Conservation (phyloP, 1,284 basidiomycete genomes). For the Cutaneotrichosporon sp. region DNA sequence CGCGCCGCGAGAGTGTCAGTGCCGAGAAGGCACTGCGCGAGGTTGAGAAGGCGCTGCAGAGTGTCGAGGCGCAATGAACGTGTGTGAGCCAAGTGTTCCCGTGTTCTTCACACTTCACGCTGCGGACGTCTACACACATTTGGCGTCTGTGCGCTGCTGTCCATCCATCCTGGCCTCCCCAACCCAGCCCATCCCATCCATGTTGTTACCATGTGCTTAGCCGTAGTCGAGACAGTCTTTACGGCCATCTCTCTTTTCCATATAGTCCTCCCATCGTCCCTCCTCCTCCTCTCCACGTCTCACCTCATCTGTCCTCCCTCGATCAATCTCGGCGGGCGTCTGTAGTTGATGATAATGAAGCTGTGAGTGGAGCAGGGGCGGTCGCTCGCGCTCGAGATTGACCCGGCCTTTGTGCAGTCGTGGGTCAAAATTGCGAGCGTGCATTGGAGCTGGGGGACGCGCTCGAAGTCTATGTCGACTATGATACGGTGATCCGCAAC, state of each 20-base stretch:
- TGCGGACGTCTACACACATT: background rate
- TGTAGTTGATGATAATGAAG: constrained; percentile 8
- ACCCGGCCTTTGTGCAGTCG: too few species aligned
- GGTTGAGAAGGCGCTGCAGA: constrained; percentile 71
- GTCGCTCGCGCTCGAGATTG: too few species aligned
- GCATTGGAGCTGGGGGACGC: too few species aligned
- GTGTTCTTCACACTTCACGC: too few species aligned
- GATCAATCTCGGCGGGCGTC: background rate
- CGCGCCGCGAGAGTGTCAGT: constrained; percentile 50
- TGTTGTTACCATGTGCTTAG: background rate
- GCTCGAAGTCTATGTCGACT: too few species aligned
- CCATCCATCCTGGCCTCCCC: background rate
- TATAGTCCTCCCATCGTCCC: background rate
- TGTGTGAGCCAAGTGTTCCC: too few species aligned
- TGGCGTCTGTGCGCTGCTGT: background rate
- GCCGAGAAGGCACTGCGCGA: constrained; percentile 67
- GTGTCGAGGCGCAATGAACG: constrained; percentile 32
- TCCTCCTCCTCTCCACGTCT: too few species aligned
- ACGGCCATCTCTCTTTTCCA: constrained; percentile 1
- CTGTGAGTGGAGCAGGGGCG: background rate
- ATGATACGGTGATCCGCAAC: too few species aligned
- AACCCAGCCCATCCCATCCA: background rate
- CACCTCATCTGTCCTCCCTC: too few species aligned
- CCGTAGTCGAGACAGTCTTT: background rate
- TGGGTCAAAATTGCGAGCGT: too few species aligned